Percentiles rank a stretch among this genome's conserved stretches.
Conservation (phyloP, 495 filamentous ascomycete genomes). For the Aspergillus taichungensis region DNA sequence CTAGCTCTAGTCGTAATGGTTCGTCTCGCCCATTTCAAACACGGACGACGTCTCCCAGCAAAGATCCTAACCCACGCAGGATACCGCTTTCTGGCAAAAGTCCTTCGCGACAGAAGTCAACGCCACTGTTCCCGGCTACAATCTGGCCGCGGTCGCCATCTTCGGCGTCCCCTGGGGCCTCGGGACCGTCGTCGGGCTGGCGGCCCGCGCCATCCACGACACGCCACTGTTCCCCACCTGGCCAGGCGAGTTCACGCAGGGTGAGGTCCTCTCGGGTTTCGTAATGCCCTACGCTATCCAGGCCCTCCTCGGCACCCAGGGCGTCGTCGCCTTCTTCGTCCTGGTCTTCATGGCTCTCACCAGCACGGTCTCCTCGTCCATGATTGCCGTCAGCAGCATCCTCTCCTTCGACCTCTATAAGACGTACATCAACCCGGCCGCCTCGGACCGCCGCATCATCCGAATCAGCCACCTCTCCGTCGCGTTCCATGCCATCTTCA, state of each 20-base stretch:
- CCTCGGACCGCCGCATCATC: constrained; percentile 26
- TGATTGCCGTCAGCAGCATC: constrained; percentile 42
- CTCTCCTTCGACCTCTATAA: constrained; percentile 41
- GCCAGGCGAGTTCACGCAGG: constrained; percentile 33
- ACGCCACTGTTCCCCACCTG: constrained; percentile 44
- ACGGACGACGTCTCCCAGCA: neutral
- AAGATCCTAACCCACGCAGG: constrained; percentile 15
- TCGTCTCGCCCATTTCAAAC: neutral
- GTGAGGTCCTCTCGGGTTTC: constrained; percentile 37
- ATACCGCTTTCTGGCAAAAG: constrained; percentile 47
- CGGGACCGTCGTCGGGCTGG: constrained; percentile 41
- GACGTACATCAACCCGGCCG: constrained; percentile 44
- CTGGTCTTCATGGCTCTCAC: constrained; percentile 49
- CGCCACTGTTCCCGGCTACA: constrained; percentile 35
- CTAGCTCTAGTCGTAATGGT: constrained; percentile 44
- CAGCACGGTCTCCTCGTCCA: constrained; percentile 34
- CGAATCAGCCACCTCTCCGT: constrained; percentile 29
- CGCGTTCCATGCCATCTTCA: constrained; percentile 29
- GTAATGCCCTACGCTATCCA: constrained; percentile 41
- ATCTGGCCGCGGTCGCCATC: constrained; percentile 33
- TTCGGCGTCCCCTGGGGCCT: constrained; percentile 44
- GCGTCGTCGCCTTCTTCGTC: constrained; percentile 41
- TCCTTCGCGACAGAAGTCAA: constrained; percentile 37
- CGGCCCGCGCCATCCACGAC: constrained; percentile 37
- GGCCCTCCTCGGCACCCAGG: constrained; percentile 39